Percentiles rank a stretch among this genome's conserved stretches.
These are phyloP conservation scores for Penicillium bovifimosum DNA, from an alignment of 495 filamentous ascomycete genomes.

Conservation along the genomic window DNA sequence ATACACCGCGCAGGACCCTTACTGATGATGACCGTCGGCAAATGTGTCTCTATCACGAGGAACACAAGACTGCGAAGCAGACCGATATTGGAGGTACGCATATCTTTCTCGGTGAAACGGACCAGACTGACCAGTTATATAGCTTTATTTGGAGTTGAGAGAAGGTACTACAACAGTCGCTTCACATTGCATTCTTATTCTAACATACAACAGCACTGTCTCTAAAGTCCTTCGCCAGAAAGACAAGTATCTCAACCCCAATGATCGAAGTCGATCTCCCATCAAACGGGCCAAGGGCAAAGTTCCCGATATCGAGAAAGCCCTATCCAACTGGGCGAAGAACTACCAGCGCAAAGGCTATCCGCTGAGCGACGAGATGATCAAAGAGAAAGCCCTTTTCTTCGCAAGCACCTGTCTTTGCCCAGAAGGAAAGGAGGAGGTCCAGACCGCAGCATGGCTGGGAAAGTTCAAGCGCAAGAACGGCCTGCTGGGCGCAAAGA, in stretches of 20 bases:
- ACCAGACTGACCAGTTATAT: constrained; percentile 22
- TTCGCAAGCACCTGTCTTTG: constrained; percentile 76
- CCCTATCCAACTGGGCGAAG: constrained; percentile 81
- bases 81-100: constrained; percentile 89
- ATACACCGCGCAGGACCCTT: constrained; percentile 80
- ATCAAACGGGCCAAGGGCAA: constrained; percentile 86
- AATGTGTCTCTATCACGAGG: constrained; percentile 95
- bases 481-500: constrained; percentile 59
- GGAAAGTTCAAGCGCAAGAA: constrained; percentile 98
- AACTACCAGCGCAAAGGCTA: constrained; percentile 76
- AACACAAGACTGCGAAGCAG: constrained; percentile 92
- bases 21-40: constrained; percentile 86
- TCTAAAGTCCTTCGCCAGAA: constrained; percentile 96
- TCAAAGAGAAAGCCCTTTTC: constrained; percentile 79
- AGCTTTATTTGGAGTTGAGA: constrained; percentile 94
- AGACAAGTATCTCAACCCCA: constrained; percentile 88
- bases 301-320: constrained; percentile 91
- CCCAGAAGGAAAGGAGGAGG: constrained; percentile 70
- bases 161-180: constrained; percentile 63
- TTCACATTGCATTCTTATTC: constrained; percentile 11
- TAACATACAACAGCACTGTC: constrained; percentile 66
- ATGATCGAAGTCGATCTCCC: constrained; percentile 82
- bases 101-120: constrained; percentile 8
- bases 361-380: constrained; percentile 71
- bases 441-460: constrained; percentile 73